Base-by-base conservation (phyloP, 257 asterid species). In the Pogostemon cablin region DNA sequence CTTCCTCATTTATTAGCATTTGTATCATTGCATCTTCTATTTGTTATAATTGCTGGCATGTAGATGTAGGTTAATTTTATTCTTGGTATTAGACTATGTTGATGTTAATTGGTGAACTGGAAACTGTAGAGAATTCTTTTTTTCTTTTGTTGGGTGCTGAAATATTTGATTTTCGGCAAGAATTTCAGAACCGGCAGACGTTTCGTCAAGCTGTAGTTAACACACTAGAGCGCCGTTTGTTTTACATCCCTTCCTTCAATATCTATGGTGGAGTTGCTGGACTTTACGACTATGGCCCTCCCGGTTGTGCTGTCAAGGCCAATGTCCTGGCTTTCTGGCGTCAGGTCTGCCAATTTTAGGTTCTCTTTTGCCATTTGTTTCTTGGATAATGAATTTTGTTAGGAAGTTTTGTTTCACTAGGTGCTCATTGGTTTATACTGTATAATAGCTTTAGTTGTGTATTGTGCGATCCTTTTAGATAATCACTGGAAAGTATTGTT, bases 291-390 rank as follows among this genome's bases (percentile, higher is more conserved):
- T 91, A 85, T 60, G 97, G 97, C 5, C 97, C 97, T 0, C 97
- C 97, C 37, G 97, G 96, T 6, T 87, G 92, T 57, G 85, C 95
- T 70, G 86, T 91, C 52, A 91, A 87, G 77, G 79, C 95, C 5
- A 91, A 91, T 54, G 91, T 91, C 75, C 88, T 91, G 35, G 79
- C 95, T 59, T 85, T 85, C 65, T 91, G 97, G 97, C 96, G 96
- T 17, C 96, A 91, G 96, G 96, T 90, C 9, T 4, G 69, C 50
- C 32, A 10, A 46, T 55, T 77, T 46, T 15, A 67, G 7, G 3
- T 3, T 35, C 7, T 48, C 10, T 17, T 44, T 38, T 58, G n/a
- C 17, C 25, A 37, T 32, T 42, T 9, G 20, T 15, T 34, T 40
- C 46, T 60, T 1, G 44, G 32, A 53, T 60, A 20, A 9, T 6